Conservation (phyloP, 1,284 basidiomycete species). For the Lentinus polychrous region DNA sequence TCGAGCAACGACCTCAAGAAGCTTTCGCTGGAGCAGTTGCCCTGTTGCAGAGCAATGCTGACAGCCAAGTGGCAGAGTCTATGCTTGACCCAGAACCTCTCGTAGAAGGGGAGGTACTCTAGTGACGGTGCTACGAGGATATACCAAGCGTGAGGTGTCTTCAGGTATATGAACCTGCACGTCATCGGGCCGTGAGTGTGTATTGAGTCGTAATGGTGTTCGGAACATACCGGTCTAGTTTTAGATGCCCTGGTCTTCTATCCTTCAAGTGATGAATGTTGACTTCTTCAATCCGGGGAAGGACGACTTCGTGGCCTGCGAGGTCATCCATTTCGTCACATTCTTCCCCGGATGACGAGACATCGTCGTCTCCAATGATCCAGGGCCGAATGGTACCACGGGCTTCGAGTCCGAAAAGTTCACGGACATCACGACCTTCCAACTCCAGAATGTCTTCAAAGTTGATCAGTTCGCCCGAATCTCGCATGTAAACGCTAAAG, state of each 20-base stretch:
- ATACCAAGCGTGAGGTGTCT: conserved; percentile 51
- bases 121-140: conserved; percentile 43
- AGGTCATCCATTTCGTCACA: conserved; percentile 21
- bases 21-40: background rate
- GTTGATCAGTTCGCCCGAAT: background rate
- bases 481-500: conserved; percentile 38
- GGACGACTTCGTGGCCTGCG: conserved; percentile 29
- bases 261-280: conserved; percentile 35
- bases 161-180: conserved; percentile 33
- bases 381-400: conserved; percentile 29
- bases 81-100: conserved; percentile 40
- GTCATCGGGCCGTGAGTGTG: background rate
- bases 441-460: conserved; percentile 9
- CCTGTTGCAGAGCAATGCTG: conserved; percentile 24
- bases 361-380: background rate
- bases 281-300: conserved; percentile 40
- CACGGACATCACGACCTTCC: conserved; percentile 20
- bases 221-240: conserved; percentile 37
- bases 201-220: background rate
- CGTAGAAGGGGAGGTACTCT: conserved; percentile 36
- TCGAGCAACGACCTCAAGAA: conserved; percentile 9
- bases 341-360: conserved; percentile 6
- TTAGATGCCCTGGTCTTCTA: conserved; percentile 11
- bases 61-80: conserved; percentile 40
- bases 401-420: too few species aligned